phyloP scores from a whole-genome alignment of 225 moss, liverwort and hornwort genomes.

The Bryoerythrophyllum caledonicum region DNA sequence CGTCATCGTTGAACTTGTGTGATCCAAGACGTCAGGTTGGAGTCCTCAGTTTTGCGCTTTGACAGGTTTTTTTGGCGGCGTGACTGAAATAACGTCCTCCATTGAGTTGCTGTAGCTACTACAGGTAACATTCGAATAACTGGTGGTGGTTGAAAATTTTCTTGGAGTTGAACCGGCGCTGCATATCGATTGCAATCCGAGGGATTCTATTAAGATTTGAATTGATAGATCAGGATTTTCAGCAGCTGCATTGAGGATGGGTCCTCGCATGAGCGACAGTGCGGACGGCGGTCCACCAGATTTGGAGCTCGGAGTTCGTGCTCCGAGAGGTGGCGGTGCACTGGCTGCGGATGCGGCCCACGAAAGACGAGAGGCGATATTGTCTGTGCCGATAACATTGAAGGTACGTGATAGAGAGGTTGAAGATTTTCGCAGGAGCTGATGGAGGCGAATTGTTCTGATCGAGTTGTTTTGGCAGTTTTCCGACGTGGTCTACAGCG shows the following conservation, averaged over 20 bases:
- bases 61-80: not conserved
- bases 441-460: not conserved
- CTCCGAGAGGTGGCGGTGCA: not conserved
- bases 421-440: not conserved
- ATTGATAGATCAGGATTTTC: not conserved
- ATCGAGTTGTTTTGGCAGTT: slow-evolving; percentile 47
- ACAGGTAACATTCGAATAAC: not conserved
- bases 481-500: slow-evolving; percentile 64
- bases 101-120: not conserved
- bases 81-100: not conserved
- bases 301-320: slow-evolving; percentile 27
- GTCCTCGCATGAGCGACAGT: slow-evolving; percentile 31
- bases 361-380: not conserved
- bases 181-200: not conserved
- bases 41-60: not conserved
- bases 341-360: not conserved
- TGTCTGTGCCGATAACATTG: slow-evolving; percentile 31
- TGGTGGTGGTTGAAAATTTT: not conserved
- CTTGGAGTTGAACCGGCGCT: not conserved
- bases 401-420: slow-evolving; percentile 17
- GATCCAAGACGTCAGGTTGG: not conserved
- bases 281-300: slow-evolving; percentile 21
- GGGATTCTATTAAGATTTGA: not conserved
- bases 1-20: not conserved
- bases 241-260: slow-evolving; percentile 2